These are phyloP conservation scores for Beauveria sp. DNA, from an alignment of 2,329 filamentous ascomycete species.

Conservation along the genomic window DNA sequence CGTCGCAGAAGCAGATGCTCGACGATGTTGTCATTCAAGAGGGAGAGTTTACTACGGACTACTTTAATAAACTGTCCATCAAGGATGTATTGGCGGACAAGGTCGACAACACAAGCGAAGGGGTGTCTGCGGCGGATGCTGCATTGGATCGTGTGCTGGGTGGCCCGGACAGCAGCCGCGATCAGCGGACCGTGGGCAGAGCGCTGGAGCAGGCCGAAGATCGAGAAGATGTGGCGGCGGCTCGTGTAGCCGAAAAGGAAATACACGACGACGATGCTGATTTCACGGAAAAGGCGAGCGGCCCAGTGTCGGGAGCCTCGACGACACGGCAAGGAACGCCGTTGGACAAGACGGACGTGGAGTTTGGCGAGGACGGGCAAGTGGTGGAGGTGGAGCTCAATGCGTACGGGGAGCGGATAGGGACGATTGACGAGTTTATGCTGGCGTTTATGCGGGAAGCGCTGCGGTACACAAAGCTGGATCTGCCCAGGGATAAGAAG, in stretches of 20 bases:
- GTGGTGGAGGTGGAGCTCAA: conserved; percentile 43
- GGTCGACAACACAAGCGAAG: conserved; percentile 38
- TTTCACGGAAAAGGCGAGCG: conserved; percentile 60
- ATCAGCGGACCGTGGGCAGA: conserved; percentile 55
- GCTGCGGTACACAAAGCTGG: conserved; percentile 51
- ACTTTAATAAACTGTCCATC: conserved; percentile 75
- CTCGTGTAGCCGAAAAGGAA: conserved; percentile 81
- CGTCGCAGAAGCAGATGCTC: conserved; percentile 94
- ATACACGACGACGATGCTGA: conserved; percentile 80
- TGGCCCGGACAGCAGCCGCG: conserved; percentile 51
- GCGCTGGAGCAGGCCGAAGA: conserved; percentile 89
- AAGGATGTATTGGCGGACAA: conserved; percentile 60
- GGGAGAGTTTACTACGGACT: conserved; percentile 94
- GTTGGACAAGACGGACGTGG: conserved; percentile 26
- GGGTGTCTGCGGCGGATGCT: conserved; percentile 65
- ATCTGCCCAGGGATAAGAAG: conserved; percentile 58
- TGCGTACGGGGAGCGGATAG: conserved; percentile 50
- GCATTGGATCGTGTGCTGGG: conserved; percentile 84
- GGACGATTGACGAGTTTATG: conserved; percentile 69
- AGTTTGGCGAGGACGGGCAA: conserved; percentile 25
- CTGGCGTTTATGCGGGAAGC: conserved; percentile 58
- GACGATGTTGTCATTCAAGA: conserved; percentile 98
- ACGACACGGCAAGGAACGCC: conserved; percentile 46
- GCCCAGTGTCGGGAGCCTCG: conserved; percentile 38
- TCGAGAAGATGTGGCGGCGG: conserved; percentile 81